A percentile compares a stretch with the other conserved stretches of the same genome.
These are phyloP conservation scores for Noccaea bulbosa DNA, from an alignment of 345 rosid genomes.

Conservation along the genomic window DNA sequence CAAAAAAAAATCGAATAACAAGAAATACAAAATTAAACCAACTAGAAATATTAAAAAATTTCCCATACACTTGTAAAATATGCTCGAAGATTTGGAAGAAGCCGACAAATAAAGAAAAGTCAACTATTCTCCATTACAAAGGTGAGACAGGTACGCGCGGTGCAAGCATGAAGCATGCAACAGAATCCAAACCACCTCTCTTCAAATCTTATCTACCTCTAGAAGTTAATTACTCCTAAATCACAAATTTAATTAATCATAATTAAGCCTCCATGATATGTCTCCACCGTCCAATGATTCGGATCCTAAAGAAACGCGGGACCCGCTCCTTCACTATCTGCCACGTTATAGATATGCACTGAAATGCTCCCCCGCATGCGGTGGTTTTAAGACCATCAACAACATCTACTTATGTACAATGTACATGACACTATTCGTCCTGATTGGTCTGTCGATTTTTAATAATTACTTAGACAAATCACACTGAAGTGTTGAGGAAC, in stretches of 20 bases:
- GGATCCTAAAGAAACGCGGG: not conserved
- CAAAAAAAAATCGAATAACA: not conserved
- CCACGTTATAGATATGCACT: slow-evolving; percentile 11
- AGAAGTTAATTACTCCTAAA: not conserved
- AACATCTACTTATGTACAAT: not conserved
- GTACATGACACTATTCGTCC: not conserved
- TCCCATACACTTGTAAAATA: slow-evolving; percentile 1
- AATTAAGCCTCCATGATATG: not conserved
- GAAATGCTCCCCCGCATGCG: slow-evolving; percentile 19
- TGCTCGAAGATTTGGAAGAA: slow-evolving; percentile 31
- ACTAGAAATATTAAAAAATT: not conserved
- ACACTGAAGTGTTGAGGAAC: not conserved
- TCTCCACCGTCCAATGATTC: slow-evolving; percentile 27
- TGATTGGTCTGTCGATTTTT: not conserved
- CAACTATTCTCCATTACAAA: slow-evolving; percentile 31
- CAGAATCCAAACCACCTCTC: slow-evolving; percentile 17
- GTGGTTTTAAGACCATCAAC: not conserved
- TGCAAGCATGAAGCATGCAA: slow-evolving; percentile 41
- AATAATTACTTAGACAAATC: not conserved
- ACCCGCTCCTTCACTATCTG: not conserved
- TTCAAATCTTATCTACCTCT: slow-evolving; percentile 20
- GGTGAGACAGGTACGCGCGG: slow-evolving; percentile 20
- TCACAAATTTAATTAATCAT: not conserved
- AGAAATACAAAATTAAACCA: not conserved
- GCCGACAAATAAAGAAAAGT: slow-evolving; percentile 31